Evolutionary conservation across 2,329 filamentous ascomycete genomes (phyloP), one percentile per base, ranked within the genome.

Genomic region (Westerdykella ornata): DNA sequence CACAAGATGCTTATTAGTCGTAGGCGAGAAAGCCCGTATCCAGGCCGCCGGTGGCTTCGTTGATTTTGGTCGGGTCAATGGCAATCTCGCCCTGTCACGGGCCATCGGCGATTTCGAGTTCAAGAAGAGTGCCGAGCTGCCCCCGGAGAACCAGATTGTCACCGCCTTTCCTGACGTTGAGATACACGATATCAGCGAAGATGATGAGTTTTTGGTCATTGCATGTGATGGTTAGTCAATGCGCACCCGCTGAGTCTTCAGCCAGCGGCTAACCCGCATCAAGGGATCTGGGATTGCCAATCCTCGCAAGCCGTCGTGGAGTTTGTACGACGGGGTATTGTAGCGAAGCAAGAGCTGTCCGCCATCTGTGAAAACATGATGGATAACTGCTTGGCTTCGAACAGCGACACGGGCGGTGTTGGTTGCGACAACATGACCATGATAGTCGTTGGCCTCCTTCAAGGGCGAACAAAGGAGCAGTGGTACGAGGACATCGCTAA

Each of bases 401-500:
- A 94, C 77, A 95, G 89, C 53, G 92, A 98, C 71, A 96, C 90
- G 22, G 92, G 92, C 41, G 92, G 92, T 49, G 90, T 98, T 47
- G 92, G 92, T 47, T 98, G 92, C 68, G 92, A 98, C 74, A 98
- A 98, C 75, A 98, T 98, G 92, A 98, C 92, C 54, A 97, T 98
- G 85, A 74, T 84, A 56, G 78, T 98, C 52, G 73, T 98, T 61
- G 92, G 84, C 53, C 81, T 98, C 64, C 78, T 98, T 54, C 81
- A 86, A 61, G 92, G 90, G 67, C 88, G 86, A 76, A 85, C 82
- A 57, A 94, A 94, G 78, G 89, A 96, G 63, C 85, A 96, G 72
- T 98, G 92, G 92, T 98, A 98, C 68, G 87, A 96, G 62, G 84
- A 89, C 73, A 85, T 98, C 67, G 88, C 84, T 60, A 88, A 85